A percentile compares a stretch with the other conserved stretches of the same genome.
These are phyloP conservation scores for Trichophaea hybrida DNA, from an alignment of 2,329 filamentous ascomycete genomes.

Conservation along the genomic window DNA sequence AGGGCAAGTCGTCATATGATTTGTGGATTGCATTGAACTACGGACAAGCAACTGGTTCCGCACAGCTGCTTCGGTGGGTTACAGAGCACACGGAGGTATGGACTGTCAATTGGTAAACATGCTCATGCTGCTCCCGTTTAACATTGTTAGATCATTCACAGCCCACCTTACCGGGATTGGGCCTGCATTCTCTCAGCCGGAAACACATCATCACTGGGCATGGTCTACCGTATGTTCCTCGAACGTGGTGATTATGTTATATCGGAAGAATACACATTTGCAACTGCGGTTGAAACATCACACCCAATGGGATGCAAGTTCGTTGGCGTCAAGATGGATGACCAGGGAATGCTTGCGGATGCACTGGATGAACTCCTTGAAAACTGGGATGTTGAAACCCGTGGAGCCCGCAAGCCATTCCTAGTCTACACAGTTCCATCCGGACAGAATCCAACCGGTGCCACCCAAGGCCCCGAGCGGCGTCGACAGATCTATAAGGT, in stretches of 20 bases:
- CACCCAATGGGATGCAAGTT: conserved; percentile 47
- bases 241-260: conserved; percentile 62
- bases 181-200: conserved; percentile 68
- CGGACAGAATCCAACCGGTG: conserved; percentile 82
- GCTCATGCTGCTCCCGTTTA: background rate
- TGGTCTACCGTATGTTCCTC: conserved; percentile 68
- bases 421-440: conserved; percentile 61
- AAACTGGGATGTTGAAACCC: conserved; percentile 47
- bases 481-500: conserved; percentile 61
- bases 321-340: conserved; percentile 50
- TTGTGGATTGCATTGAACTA: conserved; percentile 87
- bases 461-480: conserved; percentile 56
- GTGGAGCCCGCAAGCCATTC: conserved; percentile 48
- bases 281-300: conserved; percentile 55
- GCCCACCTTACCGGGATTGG: conserved; percentile 85
- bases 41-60: conserved; percentile 69
- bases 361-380: conserved; percentile 48
- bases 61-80: conserved; percentile 76
- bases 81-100: conserved; percentile 78
- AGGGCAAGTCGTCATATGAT: conserved; percentile 51
- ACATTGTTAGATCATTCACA: conserved; percentile 49
- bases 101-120: background rate
- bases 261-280: conserved; percentile 85
- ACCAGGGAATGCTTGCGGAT: conserved; percentile 47
- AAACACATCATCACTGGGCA: conserved; percentile 73